Conservation (phyloP, 345 rosid species). For the Bruguiera parviflora region DNA sequence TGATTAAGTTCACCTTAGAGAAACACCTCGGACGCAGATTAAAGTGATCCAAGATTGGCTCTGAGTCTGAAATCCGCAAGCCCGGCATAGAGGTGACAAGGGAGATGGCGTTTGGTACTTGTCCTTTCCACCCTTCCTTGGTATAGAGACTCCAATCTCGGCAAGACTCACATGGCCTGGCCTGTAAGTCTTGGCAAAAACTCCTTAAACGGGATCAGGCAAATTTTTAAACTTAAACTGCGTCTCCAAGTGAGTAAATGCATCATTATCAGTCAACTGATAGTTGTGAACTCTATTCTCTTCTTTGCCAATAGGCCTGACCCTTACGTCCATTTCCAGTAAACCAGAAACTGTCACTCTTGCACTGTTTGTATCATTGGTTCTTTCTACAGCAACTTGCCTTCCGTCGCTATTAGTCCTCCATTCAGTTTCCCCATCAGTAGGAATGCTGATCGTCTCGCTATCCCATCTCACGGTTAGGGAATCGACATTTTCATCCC, state of each 20-base stretch:
- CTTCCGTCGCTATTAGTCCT: conserved; percentile 22
- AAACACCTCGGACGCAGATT: not conserved
- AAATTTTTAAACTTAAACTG: conserved; percentile 51
- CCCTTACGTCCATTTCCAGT: conserved; percentile 44
- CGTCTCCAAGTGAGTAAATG: conserved; percentile 68
- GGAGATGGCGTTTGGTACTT: conserved; percentile 56
- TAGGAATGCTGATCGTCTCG: conserved; percentile 31
- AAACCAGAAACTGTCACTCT: conserved; percentile 40
- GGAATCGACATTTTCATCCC: conserved; percentile 51
- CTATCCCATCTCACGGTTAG: conserved; percentile 46
- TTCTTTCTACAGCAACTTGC: conserved; percentile 45
- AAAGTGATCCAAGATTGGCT: conserved; percentile 14
- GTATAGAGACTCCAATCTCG: conserved; percentile 67
- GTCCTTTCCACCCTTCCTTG: conserved; percentile 68
- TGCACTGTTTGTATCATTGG: conserved; percentile 43
- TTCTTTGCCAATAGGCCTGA: conserved; percentile 50
- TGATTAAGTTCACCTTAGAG: not conserved
- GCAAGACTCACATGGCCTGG: conserved; percentile 59
- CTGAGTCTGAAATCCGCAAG: conserved; percentile 48
- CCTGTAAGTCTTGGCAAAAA: conserved; percentile 65
- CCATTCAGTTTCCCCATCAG: conserved; percentile 49
- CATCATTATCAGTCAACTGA: conserved; percentile 48
- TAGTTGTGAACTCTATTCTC: conserved; percentile 60
- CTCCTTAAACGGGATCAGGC: conserved; percentile 58
- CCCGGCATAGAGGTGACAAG: conserved; percentile 46